Conservation (phyloP, 2,329 filamentous ascomycete species). For the Septoria linicola region DNA sequence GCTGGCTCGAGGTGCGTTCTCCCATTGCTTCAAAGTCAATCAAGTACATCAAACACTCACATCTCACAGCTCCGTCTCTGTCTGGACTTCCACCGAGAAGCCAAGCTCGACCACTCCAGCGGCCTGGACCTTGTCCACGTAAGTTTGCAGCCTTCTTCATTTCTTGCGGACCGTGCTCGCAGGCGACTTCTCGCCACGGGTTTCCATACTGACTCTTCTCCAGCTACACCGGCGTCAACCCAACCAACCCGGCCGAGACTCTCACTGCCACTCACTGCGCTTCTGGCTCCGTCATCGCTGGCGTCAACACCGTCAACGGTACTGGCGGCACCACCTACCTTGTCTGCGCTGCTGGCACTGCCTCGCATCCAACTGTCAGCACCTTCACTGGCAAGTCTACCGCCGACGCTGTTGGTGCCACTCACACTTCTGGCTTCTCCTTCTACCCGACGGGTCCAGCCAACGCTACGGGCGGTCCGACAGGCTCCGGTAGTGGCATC, state of each 20-base stretch:
- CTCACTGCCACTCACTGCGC: constrained; percentile 5
- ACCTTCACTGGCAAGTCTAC: constrained; percentile 11
- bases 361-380: constrained; percentile 15
- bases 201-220: not conserved
- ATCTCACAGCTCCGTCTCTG: not conserved
- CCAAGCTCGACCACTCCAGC: constrained; percentile 1
- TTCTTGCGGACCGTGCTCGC: not conserved
- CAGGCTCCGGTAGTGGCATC: constrained; percentile 1
- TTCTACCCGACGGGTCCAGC: constrained; percentile 3
- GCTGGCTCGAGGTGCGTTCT: constrained; percentile 2
- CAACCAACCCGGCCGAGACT: not conserved
- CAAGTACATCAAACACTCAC: not conserved
- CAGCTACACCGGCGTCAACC: constrained; percentile 3
- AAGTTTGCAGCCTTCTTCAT: not conserved
- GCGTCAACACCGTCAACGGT: constrained; percentile 10
- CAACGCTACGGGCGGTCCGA: not conserved
- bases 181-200: not conserved
- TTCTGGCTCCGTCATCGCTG: constrained; percentile 1
- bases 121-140: constrained; percentile 11
- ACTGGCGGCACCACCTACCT: constrained; percentile 11
- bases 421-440: not conserved
- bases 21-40: not conserved
- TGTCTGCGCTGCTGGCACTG: constrained; percentile 6
- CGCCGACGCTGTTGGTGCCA: constrained; percentile 7
- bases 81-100: constrained; percentile 9